Base-by-base conservation (phyloP, 2,329 filamentous ascomycete genomes). In the Fusarium tjaetaba region DNA sequence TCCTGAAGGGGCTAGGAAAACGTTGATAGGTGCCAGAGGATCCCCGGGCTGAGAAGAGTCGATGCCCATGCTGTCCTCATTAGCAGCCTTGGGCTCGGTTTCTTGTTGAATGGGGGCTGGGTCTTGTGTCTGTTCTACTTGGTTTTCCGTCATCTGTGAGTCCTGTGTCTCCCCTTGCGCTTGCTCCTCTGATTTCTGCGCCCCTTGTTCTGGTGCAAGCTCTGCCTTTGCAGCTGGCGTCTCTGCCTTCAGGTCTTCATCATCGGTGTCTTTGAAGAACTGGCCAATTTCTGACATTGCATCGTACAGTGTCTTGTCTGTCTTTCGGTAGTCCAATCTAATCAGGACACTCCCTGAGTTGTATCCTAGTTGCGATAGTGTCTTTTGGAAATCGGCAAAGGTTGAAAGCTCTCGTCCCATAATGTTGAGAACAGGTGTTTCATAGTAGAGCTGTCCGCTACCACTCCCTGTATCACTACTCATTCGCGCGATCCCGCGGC, bases 381-480 rank as follows among this genome's bases (percentile, higher is more conserved):
- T 95, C 86, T 97, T 97, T 81, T 98, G 94, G 65, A 98, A 88
- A 78, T 97, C 95, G 24, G 86, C 86, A 77, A 98, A 94, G 0
- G 89, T 91, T 6, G 91, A 88, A 22, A 97, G 83, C 75, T 96
- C 94, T 77, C 94, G 88, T 15, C 93, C 94, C 88, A 97, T 92
- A 71, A 97, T 89, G 72, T 95, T 92, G 61, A 98, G 83, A 22
- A 95, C 91, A 0, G 96, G 96, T 73, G 91, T 92, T 83, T 98
- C 94, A 79, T 98, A 98, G 81, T 92, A 93, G 58, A 99, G 84
- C 80, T 95, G 90, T 10, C 95, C 96, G 38, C 92, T 89, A 20
- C 88, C 88, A 15, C 81, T 83, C 34, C 86, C 87, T 11, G 86
- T 81, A 10, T 87, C 89, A 67, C 84, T 86, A 42, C 82, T 85